These are phyloP conservation scores for Ustilago lituana DNA, from an alignment of 1,284 basidiomycete genomes.

Conservation along the genomic window DNA sequence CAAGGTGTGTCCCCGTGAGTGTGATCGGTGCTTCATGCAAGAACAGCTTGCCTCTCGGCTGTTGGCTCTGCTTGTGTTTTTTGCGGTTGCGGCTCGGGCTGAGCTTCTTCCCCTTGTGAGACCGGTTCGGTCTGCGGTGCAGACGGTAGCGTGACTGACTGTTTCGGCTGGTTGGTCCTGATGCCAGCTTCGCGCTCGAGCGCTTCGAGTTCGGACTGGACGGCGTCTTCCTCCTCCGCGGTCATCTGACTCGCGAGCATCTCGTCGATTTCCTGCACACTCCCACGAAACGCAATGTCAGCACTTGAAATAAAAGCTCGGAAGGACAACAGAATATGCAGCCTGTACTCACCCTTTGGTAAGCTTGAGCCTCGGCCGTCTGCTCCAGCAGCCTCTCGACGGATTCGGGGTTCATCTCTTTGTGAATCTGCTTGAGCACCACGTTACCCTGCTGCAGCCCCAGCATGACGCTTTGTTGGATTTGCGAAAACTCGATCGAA, in stretches of 20 bases:
- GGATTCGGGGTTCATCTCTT: conserved; percentile 87
- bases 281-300: too few relatives aligned
- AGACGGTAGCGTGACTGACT: conserved; percentile 21
- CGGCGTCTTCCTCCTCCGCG: conserved; percentile 90
- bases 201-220: conserved; percentile 75
- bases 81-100: conserved; percentile 15
- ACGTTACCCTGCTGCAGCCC: conserved; percentile 92
- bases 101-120: conserved; percentile 9
- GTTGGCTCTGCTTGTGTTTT: conserved; percentile 19
- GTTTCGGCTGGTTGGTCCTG: conserved; percentile 13
- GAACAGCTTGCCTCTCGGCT: conserved; percentile 26
- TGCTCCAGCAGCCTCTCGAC: conserved; percentile 94
- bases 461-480: conserved; percentile 90
- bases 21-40: conserved; percentile 18
- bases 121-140: conserved; percentile 44
- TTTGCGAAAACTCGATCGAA: conserved; percentile 93
- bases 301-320: too few relatives aligned
- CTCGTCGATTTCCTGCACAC: conserved; percentile 90
- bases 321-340: too few relatives aligned
- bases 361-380: conserved; percentile 88
- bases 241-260: conserved; percentile 84
- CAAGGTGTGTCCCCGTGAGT: too few relatives aligned
- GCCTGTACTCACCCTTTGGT: conserved; percentile 79
- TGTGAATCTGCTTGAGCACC: conserved; percentile 90
- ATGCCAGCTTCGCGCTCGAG: conserved; percentile 49